These are phyloP conservation scores for Trichosporon inkin DNA, from an alignment of 1,284 basidiomycete species.

Conservation along the genomic window DNA sequence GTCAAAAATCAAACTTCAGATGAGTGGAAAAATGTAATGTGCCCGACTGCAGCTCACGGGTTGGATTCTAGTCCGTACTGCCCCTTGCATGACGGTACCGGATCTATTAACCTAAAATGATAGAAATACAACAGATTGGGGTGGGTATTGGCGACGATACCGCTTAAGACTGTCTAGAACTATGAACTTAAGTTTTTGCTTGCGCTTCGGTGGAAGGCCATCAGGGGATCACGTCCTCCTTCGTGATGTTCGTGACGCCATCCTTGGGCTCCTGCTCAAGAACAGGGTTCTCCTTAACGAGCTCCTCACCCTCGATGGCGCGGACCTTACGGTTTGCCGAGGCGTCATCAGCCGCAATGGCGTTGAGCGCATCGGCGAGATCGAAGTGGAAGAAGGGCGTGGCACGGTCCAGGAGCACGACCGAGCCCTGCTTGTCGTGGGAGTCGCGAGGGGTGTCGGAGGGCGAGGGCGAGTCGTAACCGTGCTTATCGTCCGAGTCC, in stretches of 20 bases:
- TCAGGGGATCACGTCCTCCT: not conserved
- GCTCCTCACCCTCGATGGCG: constrained; percentile 2
- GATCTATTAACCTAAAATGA: constrained; percentile 1
- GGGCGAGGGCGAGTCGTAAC: not conserved
- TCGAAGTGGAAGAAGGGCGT: constrained; percentile 53
- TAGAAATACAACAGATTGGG: not conserved
- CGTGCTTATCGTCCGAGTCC: constrained; percentile 18
- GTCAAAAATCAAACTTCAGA: too few relatives aligned
- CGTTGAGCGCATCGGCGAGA: constrained; percentile 46
- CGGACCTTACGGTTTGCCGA: not conserved
- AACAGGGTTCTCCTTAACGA: not conserved
- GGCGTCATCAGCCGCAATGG: constrained; percentile 27
- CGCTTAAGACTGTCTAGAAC: too few relatives aligned
- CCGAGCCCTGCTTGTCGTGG: constrained; percentile 12
- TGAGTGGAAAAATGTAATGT: too few relatives aligned
- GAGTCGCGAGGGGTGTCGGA: not conserved
- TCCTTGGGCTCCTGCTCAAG: constrained; percentile 1
- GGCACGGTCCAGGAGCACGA: constrained; percentile 37
- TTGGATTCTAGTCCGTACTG: not conserved
- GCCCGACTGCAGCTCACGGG: too few relatives aligned
- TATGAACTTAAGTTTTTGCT: not conserved
- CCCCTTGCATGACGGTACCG: not conserved
- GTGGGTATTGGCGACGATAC: too few relatives aligned
- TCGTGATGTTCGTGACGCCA: not conserved
- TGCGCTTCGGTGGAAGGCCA: not conserved